phyloP scores from a whole-genome alignment of 495 filamentous ascomycete genomes.

The Neurospora sp. region DNA sequence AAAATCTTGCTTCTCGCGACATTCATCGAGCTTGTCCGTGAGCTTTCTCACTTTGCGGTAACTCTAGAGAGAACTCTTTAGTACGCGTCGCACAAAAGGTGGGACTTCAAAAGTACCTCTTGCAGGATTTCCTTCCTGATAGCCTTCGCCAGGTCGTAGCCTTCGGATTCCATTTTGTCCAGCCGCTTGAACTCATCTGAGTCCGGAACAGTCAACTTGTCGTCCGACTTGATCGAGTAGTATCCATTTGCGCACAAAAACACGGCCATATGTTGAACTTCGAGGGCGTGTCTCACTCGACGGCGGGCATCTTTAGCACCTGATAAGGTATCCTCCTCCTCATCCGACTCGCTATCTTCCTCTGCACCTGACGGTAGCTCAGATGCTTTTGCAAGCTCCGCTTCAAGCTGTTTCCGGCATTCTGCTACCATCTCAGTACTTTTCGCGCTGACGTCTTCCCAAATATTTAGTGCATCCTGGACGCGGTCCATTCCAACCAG shows the following conservation, averaged over 20 bases:
- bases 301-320: slow-evolving; percentile 44
- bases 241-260: slow-evolving; percentile 81
- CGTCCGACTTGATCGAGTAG: slow-evolving; percentile 68
- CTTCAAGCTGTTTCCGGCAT: slow-evolving; percentile 48
- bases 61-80: slow-evolving; percentile 10
- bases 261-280: slow-evolving; percentile 68
- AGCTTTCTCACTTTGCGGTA: slow-evolving; percentile 23
- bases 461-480: slow-evolving; percentile 53
- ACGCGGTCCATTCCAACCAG: slow-evolving; percentile 49
- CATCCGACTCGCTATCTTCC: slow-evolving; percentile 33
- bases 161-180: slow-evolving; percentile 57
- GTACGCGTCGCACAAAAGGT: not conserved
- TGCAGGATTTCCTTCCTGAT: slow-evolving; percentile 68
- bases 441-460: slow-evolving; percentile 49
- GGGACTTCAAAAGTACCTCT: slow-evolving; percentile 20
- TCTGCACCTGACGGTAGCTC: slow-evolving; percentile 18
- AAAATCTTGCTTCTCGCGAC: slow-evolving; percentile 41
- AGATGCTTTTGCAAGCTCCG: slow-evolving; percentile 38
- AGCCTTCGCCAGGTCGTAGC: slow-evolving; percentile 66
- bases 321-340: slow-evolving; percentile 15
- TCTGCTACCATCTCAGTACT: slow-evolving; percentile 50
- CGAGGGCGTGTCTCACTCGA: slow-evolving; percentile 59
- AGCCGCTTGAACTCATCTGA: slow-evolving; percentile 55
- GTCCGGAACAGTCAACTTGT: slow-evolving; percentile 47
- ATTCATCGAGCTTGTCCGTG: slow-evolving; percentile 40